Conservation (phyloP, 208 protist species). For the Crithidia sp. region DNA sequence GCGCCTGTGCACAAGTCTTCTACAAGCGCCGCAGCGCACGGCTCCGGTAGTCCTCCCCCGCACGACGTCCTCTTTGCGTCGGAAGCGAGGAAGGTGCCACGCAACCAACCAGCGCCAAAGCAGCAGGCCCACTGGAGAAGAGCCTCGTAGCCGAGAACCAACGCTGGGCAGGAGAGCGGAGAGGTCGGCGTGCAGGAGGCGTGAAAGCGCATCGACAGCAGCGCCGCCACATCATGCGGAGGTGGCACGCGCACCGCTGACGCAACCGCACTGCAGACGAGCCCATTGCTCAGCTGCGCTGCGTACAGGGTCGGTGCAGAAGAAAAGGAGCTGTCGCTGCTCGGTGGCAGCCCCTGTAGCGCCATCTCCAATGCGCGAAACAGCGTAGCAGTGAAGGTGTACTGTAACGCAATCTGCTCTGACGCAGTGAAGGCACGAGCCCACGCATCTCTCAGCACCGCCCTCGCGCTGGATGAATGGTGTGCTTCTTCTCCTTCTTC, state of each 20-base stretch:
- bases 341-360: slow-evolving; percentile 9
- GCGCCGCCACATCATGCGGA: slow-evolving; percentile 6
- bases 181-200: not conserved
- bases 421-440: slow-evolving; percentile 46
- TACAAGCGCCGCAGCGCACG: slow-evolving; percentile 6
- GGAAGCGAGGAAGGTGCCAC: not conserved
- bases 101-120: slow-evolving; percentile 24
- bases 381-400: slow-evolving; percentile 47
- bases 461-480: not conserved
- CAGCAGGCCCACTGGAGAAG: slow-evolving; percentile 33
- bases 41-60: slow-evolving; percentile 9
- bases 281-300: slow-evolving; percentile 8
- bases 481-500: no score
- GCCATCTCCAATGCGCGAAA: slow-evolving; percentile 45
- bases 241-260: slow-evolving; percentile 23
- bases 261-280: slow-evolving; percentile 26
- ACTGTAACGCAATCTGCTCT: slow-evolving; percentile 77
- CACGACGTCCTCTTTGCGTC: not conserved
- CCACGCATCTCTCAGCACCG: slow-evolving; percentile 51
- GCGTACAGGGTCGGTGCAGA: slow-evolving; percentile 19
- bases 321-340: not conserved
- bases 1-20: slow-evolving; percentile 39
- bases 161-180: slow-evolving; percentile 9
- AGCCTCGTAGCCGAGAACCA: slow-evolving; percentile 29
- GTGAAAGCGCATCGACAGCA: slow-evolving; percentile 35